A percentile compares a stretch with the other conserved stretches of the same genome.
phyloP scores from a whole-genome alignment of 129 eudicot genomes.

The carrot (Daucus carota) region DNA sequence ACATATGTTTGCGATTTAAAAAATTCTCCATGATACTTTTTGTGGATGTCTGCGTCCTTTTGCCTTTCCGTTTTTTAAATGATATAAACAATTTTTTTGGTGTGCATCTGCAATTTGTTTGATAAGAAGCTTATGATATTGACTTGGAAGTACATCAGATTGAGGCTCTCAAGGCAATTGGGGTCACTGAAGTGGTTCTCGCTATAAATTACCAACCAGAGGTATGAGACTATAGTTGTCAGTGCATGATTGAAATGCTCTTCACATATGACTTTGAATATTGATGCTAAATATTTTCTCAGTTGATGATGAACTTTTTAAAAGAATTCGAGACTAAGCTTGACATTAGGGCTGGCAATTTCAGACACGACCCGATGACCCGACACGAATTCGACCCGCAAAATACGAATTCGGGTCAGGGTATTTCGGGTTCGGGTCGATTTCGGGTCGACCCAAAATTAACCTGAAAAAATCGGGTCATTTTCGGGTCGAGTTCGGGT shows the following conservation, averaged over 20 bases:
- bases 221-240: constrained; percentile 33
- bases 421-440: no score
- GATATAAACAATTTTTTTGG: neutral
- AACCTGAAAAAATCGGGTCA: no score
- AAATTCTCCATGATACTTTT: neutral
- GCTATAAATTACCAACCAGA: constrained; percentile 98
- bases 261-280: neutral
- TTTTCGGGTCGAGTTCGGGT: no score
- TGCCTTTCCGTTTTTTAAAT: neutral
- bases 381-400: no score
- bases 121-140: neutral
- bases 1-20: neutral
- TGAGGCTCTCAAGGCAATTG: constrained; percentile 87
- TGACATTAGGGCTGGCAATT: no score
- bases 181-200: constrained; percentile 91
- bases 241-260: neutral
- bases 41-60: neutral
- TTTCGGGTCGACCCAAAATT: no score
- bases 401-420: no score
- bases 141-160: constrained; percentile 40
- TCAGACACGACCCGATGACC: no score
- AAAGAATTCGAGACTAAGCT: constrained; percentile 78
- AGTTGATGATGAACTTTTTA: constrained; percentile 68
- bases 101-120: constrained; percentile 2
- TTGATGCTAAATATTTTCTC: neutral